Evolutionary conservation across 2,329 filamentous ascomycete species (phyloP).

Genomic region (Chaetomium sp.): DNA sequence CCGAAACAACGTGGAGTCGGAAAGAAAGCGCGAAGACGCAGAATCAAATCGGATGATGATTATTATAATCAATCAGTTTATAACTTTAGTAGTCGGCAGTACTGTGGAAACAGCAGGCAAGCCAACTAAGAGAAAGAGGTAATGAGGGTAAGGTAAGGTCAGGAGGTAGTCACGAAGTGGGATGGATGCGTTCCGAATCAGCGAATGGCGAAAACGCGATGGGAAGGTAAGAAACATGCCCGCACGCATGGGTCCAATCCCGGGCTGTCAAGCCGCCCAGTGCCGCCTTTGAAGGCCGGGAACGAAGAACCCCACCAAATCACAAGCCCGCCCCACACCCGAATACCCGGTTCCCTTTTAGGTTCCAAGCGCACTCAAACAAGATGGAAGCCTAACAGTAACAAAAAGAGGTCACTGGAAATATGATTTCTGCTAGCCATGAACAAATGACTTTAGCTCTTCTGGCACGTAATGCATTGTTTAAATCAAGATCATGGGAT

Average conservation of each 20-base stretch:
- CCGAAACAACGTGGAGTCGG: background rate
- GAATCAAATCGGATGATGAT: background rate
- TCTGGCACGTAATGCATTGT: background rate
- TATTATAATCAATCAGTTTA: background rate
- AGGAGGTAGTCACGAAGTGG: background rate
- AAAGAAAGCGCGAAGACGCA: background rate
- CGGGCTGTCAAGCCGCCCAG: background rate
- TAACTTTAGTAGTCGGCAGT: background rate
- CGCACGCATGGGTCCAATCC: background rate
- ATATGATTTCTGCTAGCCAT: background rate
- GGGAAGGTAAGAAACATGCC: background rate
- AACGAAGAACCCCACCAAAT: background rate
- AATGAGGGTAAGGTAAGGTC: background rate
- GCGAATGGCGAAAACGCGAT: background rate
- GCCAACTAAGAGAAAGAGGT: background rate
- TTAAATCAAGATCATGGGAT: background rate
- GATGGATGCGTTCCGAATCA: background rate
- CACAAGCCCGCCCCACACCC: background rate
- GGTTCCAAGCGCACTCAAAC: background rate
- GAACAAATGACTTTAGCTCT: background rate
- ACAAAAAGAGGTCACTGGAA: no score
- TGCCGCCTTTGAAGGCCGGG: background rate
- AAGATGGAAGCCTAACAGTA: constrained; percentile 4
- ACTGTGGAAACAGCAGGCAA: background rate
- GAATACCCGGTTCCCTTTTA: background rate